Base-by-base conservation (phyloP, 768 basidiomycete species). In the Lyophyllum semitale region DNA sequence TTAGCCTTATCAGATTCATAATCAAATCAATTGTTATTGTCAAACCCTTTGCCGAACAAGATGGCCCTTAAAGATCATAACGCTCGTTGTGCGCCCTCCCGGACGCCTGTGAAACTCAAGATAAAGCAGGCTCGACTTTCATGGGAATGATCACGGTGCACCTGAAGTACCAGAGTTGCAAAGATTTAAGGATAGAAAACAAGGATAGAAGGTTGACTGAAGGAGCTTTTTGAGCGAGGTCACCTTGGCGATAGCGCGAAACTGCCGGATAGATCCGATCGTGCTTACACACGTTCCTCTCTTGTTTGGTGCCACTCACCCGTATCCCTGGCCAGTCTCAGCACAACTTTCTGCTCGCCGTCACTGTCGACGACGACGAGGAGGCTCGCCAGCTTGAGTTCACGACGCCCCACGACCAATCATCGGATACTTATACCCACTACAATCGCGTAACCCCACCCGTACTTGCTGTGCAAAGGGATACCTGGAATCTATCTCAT, bases 231-330 rank as follows among this genome's bases (percentile, higher is more conserved):
- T 35, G 33, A n/a, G 18, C 13, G 40, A 32, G n/a, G 54, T 63
- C 54, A 15, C 59, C 62, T 63, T 63, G 62, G 48, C 57, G 55
- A 63, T 54, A 43, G 51, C 27, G 27, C 23, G 40, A 47, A 42
- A 51, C 38, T 5, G 29, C 62, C 62, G 62, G 59, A 57, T 57
- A 63, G 62, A 63, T 63, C 62, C 62, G 62, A 63, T 58, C 54
- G 54, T 30, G 49, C 48, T 50, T 56, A 50, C 51, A 33, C 47
- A 57, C 40, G 23, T 17, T 18, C 17, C 41, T 48, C 38, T 49
- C 52, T 53, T 60, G 55, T 59, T 55, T 59, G 57, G 52, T 54
- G 54, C 40, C 45, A 54, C 41, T 7, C 13, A 15, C 51, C 45
- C 54, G n/a, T n/a, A 53, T 30, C 54, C 48, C 40, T 41, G 45